Evolutionary conservation across 1,284 basidiomycete species (phyloP).

Genomic region (Naganishia albida): DNA sequence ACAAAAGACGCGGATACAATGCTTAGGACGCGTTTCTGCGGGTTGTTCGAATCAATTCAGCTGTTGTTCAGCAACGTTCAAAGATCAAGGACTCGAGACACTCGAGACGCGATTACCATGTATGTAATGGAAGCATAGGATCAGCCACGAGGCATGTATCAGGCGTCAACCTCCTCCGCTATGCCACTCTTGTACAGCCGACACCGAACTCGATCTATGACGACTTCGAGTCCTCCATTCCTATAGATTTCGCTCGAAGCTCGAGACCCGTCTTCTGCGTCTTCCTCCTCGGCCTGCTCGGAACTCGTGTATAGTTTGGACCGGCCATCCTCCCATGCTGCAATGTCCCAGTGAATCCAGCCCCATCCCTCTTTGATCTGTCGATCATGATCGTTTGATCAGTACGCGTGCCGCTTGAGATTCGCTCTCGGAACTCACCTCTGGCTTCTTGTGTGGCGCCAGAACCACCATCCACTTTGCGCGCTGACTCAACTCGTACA

Average conservation of each 20-base stretch:
- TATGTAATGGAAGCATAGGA: no score
- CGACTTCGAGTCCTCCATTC: constrained; percentile 25
- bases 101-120: background rate
- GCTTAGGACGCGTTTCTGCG: background rate
- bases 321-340: constrained; percentile 56
- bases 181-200: constrained; percentile 22
- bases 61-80: background rate
- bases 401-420: no score
- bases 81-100: background rate
- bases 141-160: no score
- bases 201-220: constrained; percentile 29
- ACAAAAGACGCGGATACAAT: constrained; percentile 25
- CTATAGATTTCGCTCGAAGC: constrained; percentile 1
- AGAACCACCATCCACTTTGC: constrained; percentile 66
- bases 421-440: constrained; percentile 55
- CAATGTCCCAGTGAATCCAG: constrained; percentile 67
- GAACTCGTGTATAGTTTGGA: background rate
- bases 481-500: constrained; percentile 66
- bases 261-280: constrained; percentile 3
- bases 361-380: constrained; percentile 74
- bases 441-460: constrained; percentile 73
- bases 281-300: constrained; percentile 17
- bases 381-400: background rate
- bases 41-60: background rate
- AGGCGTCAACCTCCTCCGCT: background rate